Evolutionary conservation across 345 rosid species (phyloP).

Genomic region (Erucastrum elatum): DNA sequence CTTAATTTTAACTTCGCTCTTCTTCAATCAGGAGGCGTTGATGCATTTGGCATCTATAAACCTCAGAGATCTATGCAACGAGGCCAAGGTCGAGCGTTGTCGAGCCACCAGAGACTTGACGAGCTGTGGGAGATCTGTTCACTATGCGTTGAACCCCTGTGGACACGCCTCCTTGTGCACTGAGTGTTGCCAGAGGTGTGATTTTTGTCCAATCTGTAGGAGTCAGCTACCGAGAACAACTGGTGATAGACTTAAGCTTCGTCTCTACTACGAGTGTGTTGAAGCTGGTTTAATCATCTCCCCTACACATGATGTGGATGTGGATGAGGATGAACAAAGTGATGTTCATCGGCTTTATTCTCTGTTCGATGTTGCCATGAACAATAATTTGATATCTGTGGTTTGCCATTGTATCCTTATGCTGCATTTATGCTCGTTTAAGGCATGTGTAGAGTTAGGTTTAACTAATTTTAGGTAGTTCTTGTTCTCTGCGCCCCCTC

Average conservation of each 20-base stretch:
- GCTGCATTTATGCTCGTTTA: neutral
- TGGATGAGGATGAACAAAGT: constrained; percentile 50
- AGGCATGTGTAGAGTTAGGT: neutral
- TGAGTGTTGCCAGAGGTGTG: constrained; percentile 82
- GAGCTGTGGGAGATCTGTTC: constrained; percentile 80
- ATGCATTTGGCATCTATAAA: constrained; percentile 74
- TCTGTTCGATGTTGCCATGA: constrained; percentile 88
- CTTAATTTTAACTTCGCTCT: neutral
- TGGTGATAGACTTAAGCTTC: constrained; percentile 49
- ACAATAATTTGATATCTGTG: constrained; percentile 78
- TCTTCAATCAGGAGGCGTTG: constrained; percentile 70
- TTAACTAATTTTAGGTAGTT: constrained; percentile 13
- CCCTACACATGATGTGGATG: constrained; percentile 49
- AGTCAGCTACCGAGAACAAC: constrained; percentile 47
- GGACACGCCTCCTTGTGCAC: constrained; percentile 91
- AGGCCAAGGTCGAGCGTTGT: constrained; percentile 84
- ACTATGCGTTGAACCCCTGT: constrained; percentile 64
- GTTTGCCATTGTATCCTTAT: constrained; percentile 91
- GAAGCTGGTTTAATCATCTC: constrained; percentile 77
- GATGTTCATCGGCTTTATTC: constrained; percentile 87
- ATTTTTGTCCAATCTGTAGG: constrained; percentile 90
- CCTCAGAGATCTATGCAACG: constrained; percentile 70
- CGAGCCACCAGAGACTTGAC: constrained; percentile 94
- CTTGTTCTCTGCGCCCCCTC: neutral
- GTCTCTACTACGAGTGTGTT: constrained; percentile 79